These are phyloP conservation scores for Epichloe glyceriae DNA, from an alignment of 2,329 filamentous ascomycete genomes.

Conservation along the genomic window DNA sequence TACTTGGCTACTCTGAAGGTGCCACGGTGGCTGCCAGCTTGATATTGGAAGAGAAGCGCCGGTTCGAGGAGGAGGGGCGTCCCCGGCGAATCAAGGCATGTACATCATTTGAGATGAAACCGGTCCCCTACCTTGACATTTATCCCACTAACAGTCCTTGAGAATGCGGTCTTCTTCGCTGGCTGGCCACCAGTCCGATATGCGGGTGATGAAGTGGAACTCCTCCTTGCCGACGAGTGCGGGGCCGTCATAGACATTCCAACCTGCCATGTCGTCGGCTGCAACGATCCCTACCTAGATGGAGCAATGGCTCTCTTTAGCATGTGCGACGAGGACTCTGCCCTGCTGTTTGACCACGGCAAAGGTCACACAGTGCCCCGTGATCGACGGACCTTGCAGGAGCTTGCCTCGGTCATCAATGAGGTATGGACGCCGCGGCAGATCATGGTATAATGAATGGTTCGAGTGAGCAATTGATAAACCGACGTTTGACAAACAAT, in stretches of 20 bases:
- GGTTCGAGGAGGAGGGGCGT: neutral
- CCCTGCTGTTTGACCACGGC: slow-evolving; percentile 47
- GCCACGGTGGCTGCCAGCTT: slow-evolving; percentile 39
- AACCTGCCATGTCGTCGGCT: slow-evolving; percentile 37
- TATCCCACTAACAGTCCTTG: too few species aligned
- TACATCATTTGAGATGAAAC: slow-evolving; percentile 1
- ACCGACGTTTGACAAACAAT: neutral
- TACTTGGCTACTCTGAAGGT: slow-evolving; percentile 46
- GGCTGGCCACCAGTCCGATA: slow-evolving; percentile 37
- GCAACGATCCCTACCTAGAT: slow-evolving; percentile 42
- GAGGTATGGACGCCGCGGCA: neutral
- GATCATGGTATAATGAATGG: neutral
- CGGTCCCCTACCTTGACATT: neutral
- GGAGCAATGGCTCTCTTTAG: slow-evolving; percentile 47
- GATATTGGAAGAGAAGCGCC: slow-evolving; percentile 29
- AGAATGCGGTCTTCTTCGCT: slow-evolving; percentile 28
- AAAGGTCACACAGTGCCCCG: slow-evolving; percentile 48
- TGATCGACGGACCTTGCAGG: slow-evolving; percentile 32
- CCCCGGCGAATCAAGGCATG: slow-evolving; percentile 25
- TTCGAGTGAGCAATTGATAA: neutral
- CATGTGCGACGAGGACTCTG: slow-evolving; percentile 43
- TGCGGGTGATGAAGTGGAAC: slow-evolving; percentile 17
- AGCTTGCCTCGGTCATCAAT: slow-evolving; percentile 10
- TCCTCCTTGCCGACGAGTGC: slow-evolving; percentile 32
- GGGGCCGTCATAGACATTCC: slow-evolving; percentile 34